Conservation (phyloP, 805 yeast genomes). For the Candida vartiovaarae region DNA sequence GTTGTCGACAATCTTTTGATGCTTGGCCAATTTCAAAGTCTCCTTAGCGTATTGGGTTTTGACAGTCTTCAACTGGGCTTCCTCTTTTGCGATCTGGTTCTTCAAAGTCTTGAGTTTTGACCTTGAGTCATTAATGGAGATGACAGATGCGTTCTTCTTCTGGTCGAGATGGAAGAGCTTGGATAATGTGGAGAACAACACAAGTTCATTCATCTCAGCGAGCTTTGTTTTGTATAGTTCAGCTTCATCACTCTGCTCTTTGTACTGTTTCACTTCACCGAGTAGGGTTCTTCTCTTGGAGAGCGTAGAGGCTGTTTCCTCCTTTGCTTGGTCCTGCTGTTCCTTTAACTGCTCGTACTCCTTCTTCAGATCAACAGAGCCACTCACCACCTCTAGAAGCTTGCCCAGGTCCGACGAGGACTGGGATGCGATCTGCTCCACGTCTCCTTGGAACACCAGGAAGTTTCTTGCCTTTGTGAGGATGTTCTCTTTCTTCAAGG, state of each 20-base stretch:
- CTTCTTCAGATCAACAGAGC: conserved; percentile 58
- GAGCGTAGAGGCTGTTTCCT: conserved; percentile 54
- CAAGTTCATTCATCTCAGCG: conserved; percentile 38
- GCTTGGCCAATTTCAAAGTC: conserved; percentile 34
- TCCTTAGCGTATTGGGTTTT: conserved; percentile 41
- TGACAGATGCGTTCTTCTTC: conserved; percentile 20
- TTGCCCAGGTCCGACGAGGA: conserved; percentile 67
- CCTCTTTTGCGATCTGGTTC: conserved; percentile 29
- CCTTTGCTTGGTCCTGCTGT: conserved; percentile 59
- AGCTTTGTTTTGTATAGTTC: conserved; percentile 54
- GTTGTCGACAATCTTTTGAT: conserved; percentile 31
- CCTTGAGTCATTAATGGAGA: conserved; percentile 22
- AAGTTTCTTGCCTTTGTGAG: conserved; percentile 86
- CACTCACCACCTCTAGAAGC: conserved; percentile 77
- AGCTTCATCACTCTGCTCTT: conserved; percentile 67
- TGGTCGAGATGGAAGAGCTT: conserved; percentile 55
- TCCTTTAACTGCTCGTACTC: conserved; percentile 64
- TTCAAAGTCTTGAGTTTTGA: conserved; percentile 26
- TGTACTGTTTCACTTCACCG: conserved; percentile 71
- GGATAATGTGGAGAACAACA: conserved; percentile 50
- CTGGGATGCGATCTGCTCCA: conserved; percentile 87
- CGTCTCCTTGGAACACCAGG: conserved; percentile 94
- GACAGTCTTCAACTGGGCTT: conserved; percentile 29
- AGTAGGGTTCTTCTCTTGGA: conserved; percentile 63
- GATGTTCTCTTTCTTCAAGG: conserved; percentile 72